A percentile compares a stretch with the other conserved stretches of the same genome.
Conservation (phyloP, 768 basidiomycete species). For the Hygrophoropsis aurantiaca region DNA sequence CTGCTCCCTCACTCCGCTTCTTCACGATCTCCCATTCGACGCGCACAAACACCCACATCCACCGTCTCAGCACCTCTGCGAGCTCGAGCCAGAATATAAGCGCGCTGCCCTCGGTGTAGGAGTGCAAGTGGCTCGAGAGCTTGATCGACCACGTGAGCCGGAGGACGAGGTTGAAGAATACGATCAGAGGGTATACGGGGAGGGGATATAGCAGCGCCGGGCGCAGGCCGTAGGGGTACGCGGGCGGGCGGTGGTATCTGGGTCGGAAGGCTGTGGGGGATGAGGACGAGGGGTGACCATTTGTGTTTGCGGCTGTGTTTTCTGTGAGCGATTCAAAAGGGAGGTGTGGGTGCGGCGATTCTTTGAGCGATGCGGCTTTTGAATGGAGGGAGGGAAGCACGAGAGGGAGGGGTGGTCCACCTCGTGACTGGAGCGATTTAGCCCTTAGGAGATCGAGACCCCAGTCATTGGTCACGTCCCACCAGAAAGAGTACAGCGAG, state of each 20-base stretch:
- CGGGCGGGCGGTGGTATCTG: constrained; percentile 22
- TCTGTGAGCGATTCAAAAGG: no score
- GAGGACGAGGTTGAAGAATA: constrained; percentile 82
- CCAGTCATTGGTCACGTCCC: constrained; percentile 99
- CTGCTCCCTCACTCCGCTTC: constrained; percentile 30
- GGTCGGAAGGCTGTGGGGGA: constrained; percentile 16
- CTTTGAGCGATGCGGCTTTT: constrained; percentile 17
- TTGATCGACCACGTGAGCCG: constrained; percentile 95
- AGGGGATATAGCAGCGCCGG: constrained; percentile 75
- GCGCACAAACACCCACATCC: constrained; percentile 98
- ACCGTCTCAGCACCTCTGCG: constrained; percentile 84
- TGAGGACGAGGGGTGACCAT: constrained; percentile 20
- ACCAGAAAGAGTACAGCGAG: constrained; percentile 96
- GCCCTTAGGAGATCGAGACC: constrained; percentile 74
- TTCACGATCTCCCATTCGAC: constrained; percentile 95
- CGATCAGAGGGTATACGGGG: constrained; percentile 77
- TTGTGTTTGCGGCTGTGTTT: no score
- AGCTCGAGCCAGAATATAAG: constrained; percentile 90
- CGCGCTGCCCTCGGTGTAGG: constrained; percentile 71
- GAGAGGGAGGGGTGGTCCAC: constrained; percentile 41
- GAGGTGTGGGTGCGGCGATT: constrained; percentile 10
- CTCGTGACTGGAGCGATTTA: constrained; percentile 23
- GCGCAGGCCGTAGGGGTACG: constrained; percentile 76
- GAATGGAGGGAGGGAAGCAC: constrained; percentile 49
- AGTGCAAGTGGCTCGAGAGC: constrained; percentile 82